Percentiles rank a stretch among this genome's conserved stretches.
Evolutionary conservation across 306 rosid genomes (phyloP).

Genomic region (Ziziphus jujuba): DNA sequence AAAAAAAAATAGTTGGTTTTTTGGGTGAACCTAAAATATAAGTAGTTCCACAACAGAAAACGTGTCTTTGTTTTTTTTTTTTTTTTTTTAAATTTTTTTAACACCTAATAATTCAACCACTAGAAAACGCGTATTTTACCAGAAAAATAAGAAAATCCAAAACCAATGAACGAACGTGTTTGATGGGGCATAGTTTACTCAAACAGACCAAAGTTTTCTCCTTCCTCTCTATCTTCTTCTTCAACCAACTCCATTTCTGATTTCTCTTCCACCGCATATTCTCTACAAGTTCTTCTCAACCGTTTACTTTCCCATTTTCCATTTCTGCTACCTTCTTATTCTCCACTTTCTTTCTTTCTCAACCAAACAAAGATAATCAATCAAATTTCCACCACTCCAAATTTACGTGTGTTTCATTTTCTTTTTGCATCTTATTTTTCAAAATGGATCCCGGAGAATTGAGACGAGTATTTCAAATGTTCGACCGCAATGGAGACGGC

Average conservation of each 20-base stretch:
- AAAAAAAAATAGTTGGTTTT: too few relatives aligned
- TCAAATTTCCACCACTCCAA: background rate
- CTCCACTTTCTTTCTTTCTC: background rate
- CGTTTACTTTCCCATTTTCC: background rate
- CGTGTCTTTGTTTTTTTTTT: background rate
- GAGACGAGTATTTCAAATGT: slow-evolving; percentile 35
- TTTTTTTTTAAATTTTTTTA: too few relatives aligned
- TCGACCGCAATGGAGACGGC: slow-evolving; percentile 37
- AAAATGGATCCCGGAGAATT: slow-evolving; percentile 29
- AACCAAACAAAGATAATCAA: background rate
- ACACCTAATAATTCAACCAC: background rate
- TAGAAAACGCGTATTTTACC: background rate
- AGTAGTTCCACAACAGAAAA: background rate
- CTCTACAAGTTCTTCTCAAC: too few relatives aligned
- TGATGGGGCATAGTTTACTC: background rate
- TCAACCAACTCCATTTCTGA: too few relatives aligned
- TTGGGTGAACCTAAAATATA: too few relatives aligned
- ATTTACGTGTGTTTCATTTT: too few relatives aligned
- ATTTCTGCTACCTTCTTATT: background rate
- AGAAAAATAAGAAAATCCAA: background rate
- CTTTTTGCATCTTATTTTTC: too few relatives aligned
- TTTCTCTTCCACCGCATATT: too few relatives aligned
- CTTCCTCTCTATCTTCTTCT: background rate
- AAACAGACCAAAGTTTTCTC: background rate
- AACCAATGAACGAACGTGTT: slow-evolving; percentile 9